phyloP scores from a whole-genome alignment of 108 stramenopile genomes.

The Nannochloropsis gaditana region DNA sequence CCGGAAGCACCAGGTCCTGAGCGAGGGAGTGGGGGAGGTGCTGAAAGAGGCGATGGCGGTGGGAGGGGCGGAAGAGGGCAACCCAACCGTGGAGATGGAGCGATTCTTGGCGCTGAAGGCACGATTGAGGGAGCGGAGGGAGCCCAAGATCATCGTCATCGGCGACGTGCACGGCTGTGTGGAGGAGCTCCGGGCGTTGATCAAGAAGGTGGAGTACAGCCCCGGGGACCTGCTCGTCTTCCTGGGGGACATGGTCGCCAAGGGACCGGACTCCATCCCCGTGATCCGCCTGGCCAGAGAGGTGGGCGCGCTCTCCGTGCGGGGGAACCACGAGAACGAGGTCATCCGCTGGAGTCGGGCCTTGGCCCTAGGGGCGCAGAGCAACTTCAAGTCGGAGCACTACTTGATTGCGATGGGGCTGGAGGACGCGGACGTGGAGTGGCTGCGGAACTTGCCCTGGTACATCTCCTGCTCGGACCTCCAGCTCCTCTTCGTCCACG shows the following conservation, averaged over 20 bases:
- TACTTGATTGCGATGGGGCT: slow-evolving; percentile 74
- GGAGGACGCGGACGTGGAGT: slow-evolving; percentile 67
- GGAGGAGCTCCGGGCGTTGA: slow-evolving; percentile 75
- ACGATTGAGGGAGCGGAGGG: slow-evolving; percentile 16
- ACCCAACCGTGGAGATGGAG: slow-evolving; percentile 17
- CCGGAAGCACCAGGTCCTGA: neutral
- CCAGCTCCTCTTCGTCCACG: slow-evolving; percentile 82
- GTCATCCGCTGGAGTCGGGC: slow-evolving; percentile 77
- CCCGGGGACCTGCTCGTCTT: slow-evolving; percentile 81
- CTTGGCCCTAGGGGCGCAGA: neutral
- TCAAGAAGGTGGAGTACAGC: slow-evolving; percentile 72
- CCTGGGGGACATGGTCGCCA: slow-evolving; percentile 84
- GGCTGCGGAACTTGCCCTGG: slow-evolving; percentile 82
- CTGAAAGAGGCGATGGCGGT: neutral
- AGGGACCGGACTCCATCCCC: slow-evolving; percentile 80
- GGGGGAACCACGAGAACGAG: slow-evolving; percentile 94
- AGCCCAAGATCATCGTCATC: slow-evolving; percentile 53
- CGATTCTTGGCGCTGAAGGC: neutral
- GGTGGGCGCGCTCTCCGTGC: slow-evolving; percentile 79
- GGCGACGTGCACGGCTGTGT: slow-evolving; percentile 92
- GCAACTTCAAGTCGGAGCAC: slow-evolving; percentile 60
- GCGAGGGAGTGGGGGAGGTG: neutral
- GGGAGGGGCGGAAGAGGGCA: neutral
- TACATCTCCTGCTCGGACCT: slow-evolving; percentile 75
- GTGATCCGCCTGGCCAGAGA: slow-evolving; percentile 82